Evolutionary conservation across 148 eudicot species (phyloP).

Genomic region (Rhododendron kiyosumense): DNA sequence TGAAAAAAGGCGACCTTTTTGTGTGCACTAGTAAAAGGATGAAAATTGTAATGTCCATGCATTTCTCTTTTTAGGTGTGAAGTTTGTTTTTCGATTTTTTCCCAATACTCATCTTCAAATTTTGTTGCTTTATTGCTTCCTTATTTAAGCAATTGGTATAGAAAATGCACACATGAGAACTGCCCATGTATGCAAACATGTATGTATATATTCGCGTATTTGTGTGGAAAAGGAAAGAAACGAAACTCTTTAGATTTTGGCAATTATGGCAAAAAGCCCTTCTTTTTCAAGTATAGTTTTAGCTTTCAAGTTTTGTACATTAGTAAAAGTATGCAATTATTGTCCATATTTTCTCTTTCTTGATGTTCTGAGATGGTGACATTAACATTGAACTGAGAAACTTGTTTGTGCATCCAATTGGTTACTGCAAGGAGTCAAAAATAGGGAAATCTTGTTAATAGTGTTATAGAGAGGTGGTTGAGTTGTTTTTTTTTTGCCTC

Average conservation of each 20-base stretch:
- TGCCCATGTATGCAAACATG: neutral
- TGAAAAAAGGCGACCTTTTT: neutral
- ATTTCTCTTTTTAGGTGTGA: neutral
- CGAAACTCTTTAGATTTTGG: neutral
- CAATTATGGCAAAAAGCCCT: neutral
- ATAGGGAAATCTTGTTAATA: neutral
- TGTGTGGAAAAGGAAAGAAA: neutral
- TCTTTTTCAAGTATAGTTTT: neutral
- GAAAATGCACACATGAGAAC: neutral
- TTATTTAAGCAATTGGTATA: neutral
- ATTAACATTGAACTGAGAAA: neutral
- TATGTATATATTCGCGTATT: neutral
- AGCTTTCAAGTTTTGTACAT: neutral
- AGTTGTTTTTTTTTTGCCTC: neutral
- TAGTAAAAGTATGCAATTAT: neutral
- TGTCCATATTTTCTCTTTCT: neutral
- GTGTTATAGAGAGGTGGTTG: neutral
- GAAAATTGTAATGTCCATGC: neutral
- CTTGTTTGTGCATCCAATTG: neutral
- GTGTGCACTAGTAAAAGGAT: neutral
- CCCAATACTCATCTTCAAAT: neutral
- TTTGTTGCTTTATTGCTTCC: neutral
- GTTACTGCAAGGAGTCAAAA: neutral
- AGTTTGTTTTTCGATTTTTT: neutral
- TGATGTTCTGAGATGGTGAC: neutral